These are phyloP conservation scores for Chlorella vulgaris DNA, from an alignment of 139 green algal genomes.

Conservation along the genomic window DNA sequence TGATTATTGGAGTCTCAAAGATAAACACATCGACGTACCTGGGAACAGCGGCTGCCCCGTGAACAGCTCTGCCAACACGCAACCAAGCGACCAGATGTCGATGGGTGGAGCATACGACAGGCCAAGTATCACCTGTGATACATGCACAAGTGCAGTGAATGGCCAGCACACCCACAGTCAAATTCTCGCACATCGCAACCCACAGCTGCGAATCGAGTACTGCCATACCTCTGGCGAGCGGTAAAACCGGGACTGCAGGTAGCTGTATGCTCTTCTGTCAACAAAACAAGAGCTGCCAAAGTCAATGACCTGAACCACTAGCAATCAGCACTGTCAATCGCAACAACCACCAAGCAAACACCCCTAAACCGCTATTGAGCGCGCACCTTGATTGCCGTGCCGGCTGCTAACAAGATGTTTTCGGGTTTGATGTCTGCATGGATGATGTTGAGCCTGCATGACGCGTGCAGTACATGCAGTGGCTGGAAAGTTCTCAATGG, in stretches of 20 bases:
- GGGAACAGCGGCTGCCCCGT: conserved; percentile 89
- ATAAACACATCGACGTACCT: conserved; percentile 40
- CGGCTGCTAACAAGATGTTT: conserved; percentile 88
- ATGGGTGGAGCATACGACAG: conserved; percentile 84
- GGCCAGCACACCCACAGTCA: background rate
- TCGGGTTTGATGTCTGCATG: conserved; percentile 99
- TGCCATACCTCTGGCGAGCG: conserved; percentile 74
- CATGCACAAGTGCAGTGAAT: background rate
- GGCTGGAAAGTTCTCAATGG: too few species aligned
- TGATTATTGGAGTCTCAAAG: background rate
- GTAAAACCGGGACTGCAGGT: conserved; percentile 98
- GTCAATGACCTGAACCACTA: conserved; percentile 87
- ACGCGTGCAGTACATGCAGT: too few species aligned
- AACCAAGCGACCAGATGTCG: conserved; percentile 98
- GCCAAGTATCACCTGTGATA: conserved; percentile 5
- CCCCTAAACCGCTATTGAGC: background rate
- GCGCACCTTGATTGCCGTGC: conserved; percentile 75
- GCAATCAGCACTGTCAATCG: too few species aligned
- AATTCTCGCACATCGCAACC: background rate
- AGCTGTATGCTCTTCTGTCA: conserved; percentile 85
- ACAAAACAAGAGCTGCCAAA: conserved; percentile 95
- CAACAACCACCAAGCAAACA: too few species aligned
- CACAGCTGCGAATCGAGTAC: background rate
- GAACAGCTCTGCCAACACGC: conserved; percentile 68
- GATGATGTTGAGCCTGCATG: conserved; percentile 86